Percentiles rank a stretch among this genome's conserved stretches.
Evolutionary conservation across 805 yeast species (phyloP).

Genomic region (Saccharomycopsis fermentans): DNA sequence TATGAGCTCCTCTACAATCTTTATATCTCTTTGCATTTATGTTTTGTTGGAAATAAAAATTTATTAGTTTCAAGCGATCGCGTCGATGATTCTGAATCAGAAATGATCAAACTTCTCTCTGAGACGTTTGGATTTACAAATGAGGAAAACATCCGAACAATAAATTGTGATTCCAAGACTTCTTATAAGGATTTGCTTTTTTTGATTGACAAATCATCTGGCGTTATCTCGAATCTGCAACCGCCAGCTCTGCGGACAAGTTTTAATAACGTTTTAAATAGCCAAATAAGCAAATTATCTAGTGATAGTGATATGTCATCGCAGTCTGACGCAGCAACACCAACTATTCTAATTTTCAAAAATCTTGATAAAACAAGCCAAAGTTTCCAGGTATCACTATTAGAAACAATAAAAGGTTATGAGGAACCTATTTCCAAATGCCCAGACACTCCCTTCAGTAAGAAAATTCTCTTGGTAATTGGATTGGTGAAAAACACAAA

Average conservation of each 20-base stretch:
- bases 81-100: constrained; percentile 1
- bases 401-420: constrained; percentile 15
- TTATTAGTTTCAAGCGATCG: constrained; percentile 11
- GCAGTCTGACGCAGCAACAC: not conserved
- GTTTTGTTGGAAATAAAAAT: constrained; percentile 13
- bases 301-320: not conserved
- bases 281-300: not conserved
- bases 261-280: not conserved
- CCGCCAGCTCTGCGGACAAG: too few relatives aligned
- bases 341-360: constrained; percentile 8
- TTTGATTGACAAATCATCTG: constrained; percentile 1
- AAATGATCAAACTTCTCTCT: constrained; percentile 6
- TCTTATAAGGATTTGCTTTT: not conserved
- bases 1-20: constrained; percentile 3
- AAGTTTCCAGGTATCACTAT: constrained; percentile 13
- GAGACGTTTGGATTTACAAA: not conserved
- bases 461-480: constrained; percentile 19
- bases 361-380: constrained; percentile 12
- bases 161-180: not conserved
- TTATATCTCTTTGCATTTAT: constrained; percentile 9
- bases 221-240: not conserved
- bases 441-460: not conserved
- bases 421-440: not conserved
- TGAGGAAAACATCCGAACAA: not conserved
- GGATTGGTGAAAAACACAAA: constrained; percentile 21